Evolutionary conservation across 495 filamentous ascomycete species (phyloP).

Genomic region (Poronia punctata): DNA sequence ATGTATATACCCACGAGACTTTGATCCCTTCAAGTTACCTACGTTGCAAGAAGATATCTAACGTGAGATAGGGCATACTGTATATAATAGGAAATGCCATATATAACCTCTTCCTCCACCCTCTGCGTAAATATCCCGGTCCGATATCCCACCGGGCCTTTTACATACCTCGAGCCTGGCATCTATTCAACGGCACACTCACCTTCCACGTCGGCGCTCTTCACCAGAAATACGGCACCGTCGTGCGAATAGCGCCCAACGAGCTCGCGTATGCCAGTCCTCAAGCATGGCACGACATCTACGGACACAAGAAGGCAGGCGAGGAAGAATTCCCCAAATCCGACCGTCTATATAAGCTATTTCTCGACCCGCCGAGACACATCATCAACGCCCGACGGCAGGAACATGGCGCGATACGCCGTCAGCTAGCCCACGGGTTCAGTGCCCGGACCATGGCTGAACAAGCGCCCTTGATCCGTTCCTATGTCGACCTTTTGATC

Average conservation of each 20-base stretch:
- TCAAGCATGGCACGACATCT: constrained; percentile 51
- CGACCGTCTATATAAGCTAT: constrained; percentile 23
- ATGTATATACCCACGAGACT: constrained; percentile 1
- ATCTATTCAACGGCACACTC: constrained; percentile 27
- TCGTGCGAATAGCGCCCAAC: constrained; percentile 49
- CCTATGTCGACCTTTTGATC: constrained; percentile 43
- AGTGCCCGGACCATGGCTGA: constrained; percentile 41
- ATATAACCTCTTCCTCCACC: constrained; percentile 47
- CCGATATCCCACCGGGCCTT: constrained; percentile 37
- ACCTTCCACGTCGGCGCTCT: constrained; percentile 36
- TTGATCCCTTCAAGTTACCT: background rate
- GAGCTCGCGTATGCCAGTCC: constrained; percentile 44
- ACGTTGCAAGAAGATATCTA: constrained; percentile 1
- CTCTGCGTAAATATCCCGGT: constrained; percentile 43
- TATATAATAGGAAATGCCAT: constrained; percentile 17
- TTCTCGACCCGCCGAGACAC: constrained; percentile 19
- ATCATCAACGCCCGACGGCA: constrained; percentile 29
- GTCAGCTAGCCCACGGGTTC: constrained; percentile 48
- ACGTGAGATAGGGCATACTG: constrained; percentile 7
- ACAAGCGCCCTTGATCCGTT: constrained; percentile 38
- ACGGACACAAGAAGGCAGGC: constrained; percentile 32
- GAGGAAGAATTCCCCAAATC: constrained; percentile 29
- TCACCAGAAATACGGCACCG: constrained; percentile 43
- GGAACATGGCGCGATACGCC: constrained; percentile 36
- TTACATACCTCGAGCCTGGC: constrained; percentile 25